phyloP scores from a whole-genome alignment of 768 basidiomycete species.

The Coprinopsis strossmayeri region DNA sequence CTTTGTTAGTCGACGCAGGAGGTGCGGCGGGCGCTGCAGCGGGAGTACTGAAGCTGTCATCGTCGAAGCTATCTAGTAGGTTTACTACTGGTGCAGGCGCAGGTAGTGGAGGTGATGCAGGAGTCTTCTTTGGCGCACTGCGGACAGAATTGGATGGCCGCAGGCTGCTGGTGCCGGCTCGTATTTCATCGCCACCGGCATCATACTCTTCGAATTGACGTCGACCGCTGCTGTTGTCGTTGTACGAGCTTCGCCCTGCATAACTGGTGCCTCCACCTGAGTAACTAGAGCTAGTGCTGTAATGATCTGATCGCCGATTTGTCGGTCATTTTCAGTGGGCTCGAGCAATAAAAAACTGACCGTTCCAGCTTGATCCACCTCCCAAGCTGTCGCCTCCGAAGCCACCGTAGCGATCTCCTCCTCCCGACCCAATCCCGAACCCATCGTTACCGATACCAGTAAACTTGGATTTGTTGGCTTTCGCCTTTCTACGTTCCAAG shows the following conservation, averaged over 20 bases:
- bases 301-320: constrained; percentile 19
- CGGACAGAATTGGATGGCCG: constrained; percentile 18
- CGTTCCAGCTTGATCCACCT: constrained; percentile 21
- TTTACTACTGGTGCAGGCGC: constrained; percentile 51
- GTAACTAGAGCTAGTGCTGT: constrained; percentile 23
- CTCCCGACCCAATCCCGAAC: constrained; percentile 41
- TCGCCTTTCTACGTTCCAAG: constrained; percentile 85
- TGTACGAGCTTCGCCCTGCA: constrained; percentile 36
- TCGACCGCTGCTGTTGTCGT: constrained; percentile 40
- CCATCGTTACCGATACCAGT: constrained; percentile 81
- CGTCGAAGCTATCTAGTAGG: constrained; percentile 70
- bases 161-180: constrained; percentile 27
- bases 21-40: constrained; percentile 22
- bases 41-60: constrained; percentile 36
- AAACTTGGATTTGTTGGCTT: constrained; percentile 86
- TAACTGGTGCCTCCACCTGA: constrained; percentile 36
- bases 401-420: constrained; percentile 35
- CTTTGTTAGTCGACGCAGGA: constrained; percentile 39
- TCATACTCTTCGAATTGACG: constrained; percentile 90
- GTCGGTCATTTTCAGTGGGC: too few species aligned
- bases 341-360: constrained; percentile 1
- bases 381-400: constrained; percentile 36
- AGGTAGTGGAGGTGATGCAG: constrained; percentile 28
- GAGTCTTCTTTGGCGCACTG: constrained; percentile 30
- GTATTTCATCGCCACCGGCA: constrained; percentile 83